A percentile compares a stretch with the other conserved stretches of the same genome.
Conservation (phyloP, 1,284 basidiomycete genomes). For the Butyriboletus appendiculatus region DNA sequence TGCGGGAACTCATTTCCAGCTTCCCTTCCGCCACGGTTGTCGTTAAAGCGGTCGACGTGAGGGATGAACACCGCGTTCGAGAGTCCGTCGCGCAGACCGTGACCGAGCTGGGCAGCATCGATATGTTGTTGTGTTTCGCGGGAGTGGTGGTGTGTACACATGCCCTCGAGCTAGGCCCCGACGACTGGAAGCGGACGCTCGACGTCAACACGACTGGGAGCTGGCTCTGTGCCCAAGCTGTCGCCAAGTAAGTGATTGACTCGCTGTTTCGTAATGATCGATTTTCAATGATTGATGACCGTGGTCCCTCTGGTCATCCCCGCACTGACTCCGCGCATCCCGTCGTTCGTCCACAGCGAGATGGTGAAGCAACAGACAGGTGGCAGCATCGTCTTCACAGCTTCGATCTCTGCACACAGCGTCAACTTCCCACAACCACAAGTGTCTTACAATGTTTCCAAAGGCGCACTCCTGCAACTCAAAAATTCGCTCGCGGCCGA, state of each 20-base stretch:
- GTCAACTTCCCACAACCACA: conserved; percentile 45
- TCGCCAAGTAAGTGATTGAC: conserved; percentile 35
- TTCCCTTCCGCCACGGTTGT: conserved; percentile 40
- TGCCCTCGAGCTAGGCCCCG: conserved; percentile 31
- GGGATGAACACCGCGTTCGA: conserved; percentile 32
- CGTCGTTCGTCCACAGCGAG: conserved; percentile 15
- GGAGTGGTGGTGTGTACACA: conserved; percentile 40
- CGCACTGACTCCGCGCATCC: not conserved
- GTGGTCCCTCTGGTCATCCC: not conserved
- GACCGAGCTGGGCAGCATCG: conserved; percentile 34
- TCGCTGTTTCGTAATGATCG: not conserved
- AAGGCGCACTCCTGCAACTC: conserved; percentile 29
- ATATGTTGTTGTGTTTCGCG: conserved; percentile 43
- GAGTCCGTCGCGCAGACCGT: conserved; percentile 33
- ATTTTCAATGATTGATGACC: not conserved
- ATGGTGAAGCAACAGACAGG: conserved; percentile 44
- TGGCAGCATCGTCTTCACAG: conserved; percentile 44
- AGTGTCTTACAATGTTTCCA: conserved; percentile 35
- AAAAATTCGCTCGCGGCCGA: conserved; percentile 37
- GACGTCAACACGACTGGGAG: conserved; percentile 46
- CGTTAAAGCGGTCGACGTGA: conserved; percentile 40
- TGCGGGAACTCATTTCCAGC: conserved; percentile 31
- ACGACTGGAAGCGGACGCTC: conserved; percentile 40
- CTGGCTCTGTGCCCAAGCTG: conserved; percentile 44
- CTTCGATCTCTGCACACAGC: conserved; percentile 43